Base-by-base conservation (phyloP, 1,284 basidiomycete genomes). In the Papiliotrema fonsecae region DNA sequence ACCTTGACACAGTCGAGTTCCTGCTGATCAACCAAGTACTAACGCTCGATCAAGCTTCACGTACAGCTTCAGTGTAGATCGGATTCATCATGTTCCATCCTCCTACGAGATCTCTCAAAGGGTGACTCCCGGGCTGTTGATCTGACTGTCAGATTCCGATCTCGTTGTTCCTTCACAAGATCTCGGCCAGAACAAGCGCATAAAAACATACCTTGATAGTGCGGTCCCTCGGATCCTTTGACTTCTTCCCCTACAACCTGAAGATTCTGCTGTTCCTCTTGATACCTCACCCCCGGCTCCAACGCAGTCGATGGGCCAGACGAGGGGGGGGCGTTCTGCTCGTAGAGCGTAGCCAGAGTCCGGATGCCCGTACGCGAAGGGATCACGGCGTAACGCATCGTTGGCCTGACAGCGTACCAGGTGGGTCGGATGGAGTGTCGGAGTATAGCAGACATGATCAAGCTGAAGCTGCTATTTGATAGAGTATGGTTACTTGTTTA, bases 1-100 rank as follows among this genome's bases (percentile, higher is more conserved):
- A 94, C 81, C 81, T 91, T 40, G 36, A 75, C 72, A 9, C 58
- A 52, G 44, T 73, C 58, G 44, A 75, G 65, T 52, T 75, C 72
- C 65, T 54, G 30, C 19, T 39, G 2, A 45, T 24, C 13, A 45
- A 25, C n/a, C 18, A n/a, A 16, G 24, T 18, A 14, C 11, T 22
- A 5, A 31, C 18, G 27, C 13, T n/a, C 36, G 5, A 11, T 11
- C 27, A 21, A 16, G 28, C 9, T 42, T 3, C 2, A 61, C 66
- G 45, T 47, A 67, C 67, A 18, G 54, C 54, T 18, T 67, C 60
- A 11, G 70, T 72, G 56, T 74, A 74, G 49, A 74, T 72, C 4
- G 71, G 72, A 52, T 70, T 66, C 54, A 69, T 67, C 50, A 73
- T 49, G 14, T 69, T 74, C 70, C 70, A 73, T 13, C 56, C 34